Conservation (phyloP, 495 filamentous ascomycete genomes). For the Massariosphaeria phaeospora region DNA sequence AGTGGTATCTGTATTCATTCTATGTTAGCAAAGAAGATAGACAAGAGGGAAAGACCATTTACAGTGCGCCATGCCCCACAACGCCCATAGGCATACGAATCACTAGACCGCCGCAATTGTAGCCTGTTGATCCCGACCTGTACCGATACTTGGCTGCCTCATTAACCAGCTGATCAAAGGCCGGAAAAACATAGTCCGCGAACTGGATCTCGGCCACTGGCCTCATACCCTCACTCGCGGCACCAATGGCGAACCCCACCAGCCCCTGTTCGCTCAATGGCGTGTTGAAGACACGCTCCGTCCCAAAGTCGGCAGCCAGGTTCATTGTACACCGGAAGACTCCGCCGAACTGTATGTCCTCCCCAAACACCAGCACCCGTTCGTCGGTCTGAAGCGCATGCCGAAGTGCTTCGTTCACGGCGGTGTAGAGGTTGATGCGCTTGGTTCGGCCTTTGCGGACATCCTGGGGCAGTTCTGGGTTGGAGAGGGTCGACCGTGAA, state of each 20-base stretch:
- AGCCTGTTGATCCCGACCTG: slow-evolving; percentile 66
- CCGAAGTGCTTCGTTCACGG: slow-evolving; percentile 83
- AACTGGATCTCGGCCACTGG: slow-evolving; percentile 97
- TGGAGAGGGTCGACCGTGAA: slow-evolving; percentile 61
- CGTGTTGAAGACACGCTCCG: slow-evolving; percentile 92
- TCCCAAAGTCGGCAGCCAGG: slow-evolving; percentile 77
- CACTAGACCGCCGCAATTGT: slow-evolving; percentile 56
- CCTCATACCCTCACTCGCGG: slow-evolving; percentile 85
- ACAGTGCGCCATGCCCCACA: slow-evolving; percentile 93
- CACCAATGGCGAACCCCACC: slow-evolving; percentile 86
- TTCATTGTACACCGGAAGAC: slow-evolving; percentile 95
- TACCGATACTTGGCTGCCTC: slow-evolving; percentile 93
- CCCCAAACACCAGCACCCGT: slow-evolving; percentile 84
- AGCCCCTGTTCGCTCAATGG: slow-evolving; percentile 93
- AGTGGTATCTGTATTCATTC: slow-evolving; percentile 62
- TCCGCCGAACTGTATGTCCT: slow-evolving; percentile 94
- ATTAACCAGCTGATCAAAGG: slow-evolving; percentile 96
- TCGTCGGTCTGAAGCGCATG: slow-evolving; percentile 79
- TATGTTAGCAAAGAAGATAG: neutral
- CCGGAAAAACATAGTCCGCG: slow-evolving; percentile 94
- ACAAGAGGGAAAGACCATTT: slow-evolving; percentile 34
- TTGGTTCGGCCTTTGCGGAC: slow-evolving; percentile 66
- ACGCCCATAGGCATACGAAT: slow-evolving; percentile 91
- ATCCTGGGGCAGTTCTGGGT: slow-evolving; percentile 57
- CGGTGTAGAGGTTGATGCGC: slow-evolving; percentile 85